Evolutionary conservation across 805 yeast genomes (phyloP).

Genomic region (Vanderwaltozyma yarrowii): DNA sequence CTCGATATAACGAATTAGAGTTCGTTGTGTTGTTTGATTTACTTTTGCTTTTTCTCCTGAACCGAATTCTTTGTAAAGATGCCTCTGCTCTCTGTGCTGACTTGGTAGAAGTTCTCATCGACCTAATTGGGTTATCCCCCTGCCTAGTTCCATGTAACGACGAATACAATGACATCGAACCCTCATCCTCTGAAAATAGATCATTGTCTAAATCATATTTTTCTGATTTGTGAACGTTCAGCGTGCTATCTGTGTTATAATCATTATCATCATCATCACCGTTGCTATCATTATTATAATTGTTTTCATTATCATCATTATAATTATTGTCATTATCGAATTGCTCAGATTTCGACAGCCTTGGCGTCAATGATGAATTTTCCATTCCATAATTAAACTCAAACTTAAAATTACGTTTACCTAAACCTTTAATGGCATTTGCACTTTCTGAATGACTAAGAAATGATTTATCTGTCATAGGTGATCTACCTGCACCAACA

Average conservation of each 20-base stretch:
- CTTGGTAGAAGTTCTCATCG: constrained; percentile 32
- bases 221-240: background rate
- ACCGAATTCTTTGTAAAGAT: constrained; percentile 48
- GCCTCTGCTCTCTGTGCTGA: constrained; percentile 59
- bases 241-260: too few relatives aligned
- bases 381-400: constrained; percentile 22
- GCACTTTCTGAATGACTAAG: background rate
- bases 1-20: constrained; percentile 16
- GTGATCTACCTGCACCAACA: constrained; percentile 7
- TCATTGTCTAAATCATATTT: background rate
- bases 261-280: background rate
- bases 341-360: background rate
- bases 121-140: constrained; percentile 28
- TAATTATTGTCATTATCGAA: background rate
- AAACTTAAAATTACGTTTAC: constrained; percentile 25
- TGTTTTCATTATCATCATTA: background rate
- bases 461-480: constrained; percentile 3
- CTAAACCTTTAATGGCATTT: constrained; percentile 12
- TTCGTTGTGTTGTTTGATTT: constrained; percentile 28
- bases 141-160: constrained; percentile 34
- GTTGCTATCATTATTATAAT: background rate
- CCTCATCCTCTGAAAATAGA: constrained; percentile 44
- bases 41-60: constrained; percentile 45
- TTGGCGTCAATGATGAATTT: background rate
- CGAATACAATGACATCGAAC: constrained; percentile 57